A percentile compares a stretch with the other conserved stretches of the same genome.
These are phyloP conservation scores for Pyropia yezoensis DNA, from an alignment of 23 red algal genomes.

Conservation along the genomic window DNA sequence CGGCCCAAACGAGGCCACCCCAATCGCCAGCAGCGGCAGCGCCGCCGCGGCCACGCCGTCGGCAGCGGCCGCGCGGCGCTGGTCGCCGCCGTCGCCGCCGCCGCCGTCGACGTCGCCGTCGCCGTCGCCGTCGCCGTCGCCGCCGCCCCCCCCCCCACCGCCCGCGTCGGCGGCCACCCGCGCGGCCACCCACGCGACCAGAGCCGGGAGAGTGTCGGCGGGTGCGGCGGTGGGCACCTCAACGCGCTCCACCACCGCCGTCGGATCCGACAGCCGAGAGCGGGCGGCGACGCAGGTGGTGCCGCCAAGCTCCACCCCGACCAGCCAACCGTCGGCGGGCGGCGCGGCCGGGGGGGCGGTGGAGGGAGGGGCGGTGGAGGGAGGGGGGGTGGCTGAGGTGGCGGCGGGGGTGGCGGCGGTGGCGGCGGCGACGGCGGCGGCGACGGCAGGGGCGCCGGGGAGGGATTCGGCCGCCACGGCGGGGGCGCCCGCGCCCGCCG, in stretches of 20 bases:
- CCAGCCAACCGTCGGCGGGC: constrained; percentile 3
- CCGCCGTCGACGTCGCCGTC: background rate
- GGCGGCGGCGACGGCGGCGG: no score
- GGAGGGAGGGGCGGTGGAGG: no score
- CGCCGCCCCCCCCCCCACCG: no score
- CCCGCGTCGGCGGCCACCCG: background rate
- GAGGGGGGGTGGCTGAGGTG: no score
- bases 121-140: no score
- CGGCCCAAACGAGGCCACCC: constrained; percentile 89
- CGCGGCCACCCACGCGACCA: constrained; percentile 51
- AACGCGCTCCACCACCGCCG: constrained; percentile 41
- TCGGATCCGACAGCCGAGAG: constrained; percentile 31
- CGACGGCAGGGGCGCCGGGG: no score
- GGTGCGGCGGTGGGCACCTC: constrained; percentile 79
- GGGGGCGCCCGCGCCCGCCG: no score
- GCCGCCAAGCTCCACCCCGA: constrained; percentile 90
- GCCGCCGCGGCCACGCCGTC: background rate
- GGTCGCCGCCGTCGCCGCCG: background rate
- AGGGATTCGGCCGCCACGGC: no score
- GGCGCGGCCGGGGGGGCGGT: no score
- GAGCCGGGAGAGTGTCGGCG: constrained; percentile 27
- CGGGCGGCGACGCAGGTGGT: constrained; percentile 73
- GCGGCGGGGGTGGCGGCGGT: no score
- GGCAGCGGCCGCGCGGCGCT: no score
- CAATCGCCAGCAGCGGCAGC: constrained; percentile 59